A percentile compares a stretch with the other conserved stretches of the same genome.
Evolutionary conservation across 1,284 basidiomycete species (phyloP).

Genomic region (Sanguinoderma infundibulare): DNA sequence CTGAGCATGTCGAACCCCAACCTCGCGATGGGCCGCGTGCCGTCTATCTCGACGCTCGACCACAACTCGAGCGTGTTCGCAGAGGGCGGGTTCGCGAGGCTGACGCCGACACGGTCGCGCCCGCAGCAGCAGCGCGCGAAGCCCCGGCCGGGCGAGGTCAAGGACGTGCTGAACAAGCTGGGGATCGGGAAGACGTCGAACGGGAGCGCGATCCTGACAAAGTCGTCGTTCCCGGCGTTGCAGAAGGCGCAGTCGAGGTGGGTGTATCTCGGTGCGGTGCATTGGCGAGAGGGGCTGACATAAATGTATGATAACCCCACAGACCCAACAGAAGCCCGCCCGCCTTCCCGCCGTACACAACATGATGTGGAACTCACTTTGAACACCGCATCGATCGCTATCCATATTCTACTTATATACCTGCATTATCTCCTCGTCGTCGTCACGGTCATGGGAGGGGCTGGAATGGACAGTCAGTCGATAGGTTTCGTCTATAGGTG

Average conservation of each 20-base stretch:
- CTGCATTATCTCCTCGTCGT: background rate
- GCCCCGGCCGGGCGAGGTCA: constrained; percentile 69
- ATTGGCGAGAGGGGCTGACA: background rate
- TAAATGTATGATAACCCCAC: background rate
- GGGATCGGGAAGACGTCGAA: constrained; percentile 69
- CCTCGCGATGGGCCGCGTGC: constrained; percentile 49
- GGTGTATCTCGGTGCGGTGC: constrained; percentile 12
- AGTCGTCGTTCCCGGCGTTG: constrained; percentile 65
- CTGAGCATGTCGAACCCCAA: constrained; percentile 81
- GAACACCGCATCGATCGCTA: background rate
- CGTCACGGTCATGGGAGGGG: background rate
- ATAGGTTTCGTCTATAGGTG: background rate
- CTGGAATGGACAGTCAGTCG: constrained; percentile 4
- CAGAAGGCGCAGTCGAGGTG: constrained; percentile 47
- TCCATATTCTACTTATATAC: constrained; percentile 6
- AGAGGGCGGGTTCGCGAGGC: constrained; percentile 46
- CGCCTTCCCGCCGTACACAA: constrained; percentile 22
- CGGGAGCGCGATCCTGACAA: constrained; percentile 59
- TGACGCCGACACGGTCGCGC: constrained; percentile 53
- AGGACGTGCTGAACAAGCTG: constrained; percentile 76
- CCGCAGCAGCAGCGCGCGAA: constrained; percentile 52
- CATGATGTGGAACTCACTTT: background rate
- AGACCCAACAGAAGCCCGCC: constrained; percentile 13
- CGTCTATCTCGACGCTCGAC: constrained; percentile 78
- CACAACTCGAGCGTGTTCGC: constrained; percentile 57